Percentiles rank a stretch among this genome's conserved stretches.
Conservation (phyloP, 805 yeast genomes). For the Candida mattraensis region DNA sequence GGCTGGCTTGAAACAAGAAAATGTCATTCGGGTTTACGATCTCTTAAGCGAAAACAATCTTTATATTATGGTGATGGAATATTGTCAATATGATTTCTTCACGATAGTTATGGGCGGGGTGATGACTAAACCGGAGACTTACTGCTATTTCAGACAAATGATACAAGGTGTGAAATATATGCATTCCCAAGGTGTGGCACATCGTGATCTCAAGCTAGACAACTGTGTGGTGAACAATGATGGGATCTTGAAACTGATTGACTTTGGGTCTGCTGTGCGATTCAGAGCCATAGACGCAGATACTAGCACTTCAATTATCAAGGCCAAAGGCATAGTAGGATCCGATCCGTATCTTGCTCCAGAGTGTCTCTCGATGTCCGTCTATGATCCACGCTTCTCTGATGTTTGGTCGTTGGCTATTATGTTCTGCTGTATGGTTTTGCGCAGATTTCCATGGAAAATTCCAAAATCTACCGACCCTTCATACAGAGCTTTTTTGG, state of each 20-base stretch:
- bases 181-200: constrained; percentile 84
- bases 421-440: constrained; percentile 85
- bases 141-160: constrained; percentile 83
- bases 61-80: constrained; percentile 86
- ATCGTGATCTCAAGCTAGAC: constrained; percentile 88
- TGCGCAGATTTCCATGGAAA: constrained; percentile 93
- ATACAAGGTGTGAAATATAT: constrained; percentile 71
- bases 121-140: constrained; percentile 67
- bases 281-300: constrained; percentile 40
- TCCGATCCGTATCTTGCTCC: constrained; percentile 96
- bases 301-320: constrained; percentile 43
- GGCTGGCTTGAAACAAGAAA: constrained; percentile 72
- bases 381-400: constrained; percentile 82
- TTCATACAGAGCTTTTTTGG: constrained; percentile 67
- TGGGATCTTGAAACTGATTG: constrained; percentile 85
- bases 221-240: constrained; percentile 79
- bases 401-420: constrained; percentile 96
- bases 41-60: constrained; percentile 65
- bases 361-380: constrained; percentile 59
- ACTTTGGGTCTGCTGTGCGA: constrained; percentile 90
- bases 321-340: constrained; percentile 87
- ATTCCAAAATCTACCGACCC: constrained; percentile 78
- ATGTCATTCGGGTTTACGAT: constrained; percentile 79
- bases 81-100: constrained; percentile 88
- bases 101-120: constrained; percentile 88